phyloP scores from a whole-genome alignment of 1,284 basidiomycete species.

The Irpex sp. region DNA sequence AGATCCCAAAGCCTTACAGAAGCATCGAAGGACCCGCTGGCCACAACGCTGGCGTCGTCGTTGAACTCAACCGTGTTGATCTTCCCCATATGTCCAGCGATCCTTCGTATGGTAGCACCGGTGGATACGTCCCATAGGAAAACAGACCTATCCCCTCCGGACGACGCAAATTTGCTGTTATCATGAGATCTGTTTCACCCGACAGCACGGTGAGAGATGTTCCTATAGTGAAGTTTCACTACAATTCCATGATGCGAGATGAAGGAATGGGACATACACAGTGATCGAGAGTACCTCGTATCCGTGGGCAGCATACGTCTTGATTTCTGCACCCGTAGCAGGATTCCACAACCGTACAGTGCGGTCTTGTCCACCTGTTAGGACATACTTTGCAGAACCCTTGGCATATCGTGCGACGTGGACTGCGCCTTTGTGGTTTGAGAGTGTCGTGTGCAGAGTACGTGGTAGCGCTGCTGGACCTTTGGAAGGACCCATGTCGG shows the following conservation, averaged over 20 bases:
- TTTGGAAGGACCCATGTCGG: slow-evolving; percentile 60
- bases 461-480: slow-evolving; percentile 56
- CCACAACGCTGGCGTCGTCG: slow-evolving; percentile 79
- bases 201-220: not conserved
- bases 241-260: not conserved
- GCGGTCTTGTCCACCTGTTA: slow-evolving; percentile 91
- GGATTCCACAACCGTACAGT: slow-evolving; percentile 93
- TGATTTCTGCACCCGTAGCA: slow-evolving; percentile 79
- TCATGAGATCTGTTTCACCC: slow-evolving; percentile 69
- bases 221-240: slow-evolving; percentile 7
- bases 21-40: slow-evolving; percentile 86
- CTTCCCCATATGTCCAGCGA: slow-evolving; percentile 87
- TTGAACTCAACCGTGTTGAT: slow-evolving; percentile 92
- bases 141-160: slow-evolving; percentile 89
- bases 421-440: slow-evolving; percentile 74
- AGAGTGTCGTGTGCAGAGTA: slow-evolving; percentile 56
- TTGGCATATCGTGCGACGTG: slow-evolving; percentile 86
- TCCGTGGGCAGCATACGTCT: slow-evolving; percentile 86
- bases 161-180: slow-evolving; percentile 91
- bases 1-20: slow-evolving; percentile 90
- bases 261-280: slow-evolving; percentile 54
- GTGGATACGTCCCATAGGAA: slow-evolving; percentile 95
- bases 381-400: slow-evolving; percentile 81
- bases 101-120: slow-evolving; percentile 76
- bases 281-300: slow-evolving; percentile 91